Base-by-base conservation (phyloP, 352 stramenopile genomes). In the Blastocystis sp. region DNA sequence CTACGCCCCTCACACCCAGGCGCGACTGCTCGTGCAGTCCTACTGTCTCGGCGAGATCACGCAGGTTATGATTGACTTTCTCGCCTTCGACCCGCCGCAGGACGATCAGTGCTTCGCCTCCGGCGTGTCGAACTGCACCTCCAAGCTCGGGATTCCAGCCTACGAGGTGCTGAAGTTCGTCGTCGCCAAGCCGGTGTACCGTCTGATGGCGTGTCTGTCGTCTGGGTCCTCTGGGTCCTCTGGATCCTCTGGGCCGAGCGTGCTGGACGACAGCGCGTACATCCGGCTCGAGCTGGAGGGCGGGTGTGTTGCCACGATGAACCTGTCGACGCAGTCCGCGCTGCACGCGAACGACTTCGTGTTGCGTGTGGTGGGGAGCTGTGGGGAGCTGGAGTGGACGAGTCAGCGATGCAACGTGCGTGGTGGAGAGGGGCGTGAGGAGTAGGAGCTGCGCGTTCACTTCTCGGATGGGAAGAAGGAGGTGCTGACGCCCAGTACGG, bases 141-240 rank as follows among this genome's bases (percentile, higher is more conserved):
- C 74, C 13, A 10, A 69, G 29, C 35, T 85, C 13, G 74, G 41
- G 3, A 67, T 85, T 39, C 74, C 74, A 35, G 74, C 74, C 16
- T 85, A 85, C 41, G 74, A 85, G 31, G 10, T 85, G 24, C 33
- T 85, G 21, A 50, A 55, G 45, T 85, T 70, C 45, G 60, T 85
- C 31, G 31, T 45, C 33, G 74, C 19, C 9, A 85, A 85, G 26
- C 50, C 45, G 37, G 33, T 41, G 1, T 85, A 85, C 70, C 51
- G 74, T 12, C 41, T 85, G 35, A 85, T 85, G 74, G 59, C 74
- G 0, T 85, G 74, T 37, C 50, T 85, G 4, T 62, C 29, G 24
- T n/a, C n/a, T n/a, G n/a, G n/a, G n/a, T n/a, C n/a, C n/a, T n/a
- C n/a, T n/a, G n/a, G n/a, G n/a, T n/a, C n/a, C n/a, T n/a, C n/a